Evolutionary conservation across 345 rosid genomes (phyloP).

Genomic region (Eucalyptus sp.): DNA sequence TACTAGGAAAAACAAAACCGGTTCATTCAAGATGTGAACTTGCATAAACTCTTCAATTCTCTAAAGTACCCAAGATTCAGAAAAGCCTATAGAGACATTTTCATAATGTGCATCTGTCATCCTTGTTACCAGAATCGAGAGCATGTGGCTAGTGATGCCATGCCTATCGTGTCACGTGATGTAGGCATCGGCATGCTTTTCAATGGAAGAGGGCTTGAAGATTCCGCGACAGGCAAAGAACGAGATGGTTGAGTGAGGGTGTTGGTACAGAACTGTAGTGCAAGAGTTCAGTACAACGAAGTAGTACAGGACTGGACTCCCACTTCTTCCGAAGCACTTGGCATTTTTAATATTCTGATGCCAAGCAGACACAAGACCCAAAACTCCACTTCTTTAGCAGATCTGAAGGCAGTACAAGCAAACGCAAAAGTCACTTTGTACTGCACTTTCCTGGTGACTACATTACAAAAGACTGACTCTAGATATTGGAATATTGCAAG

Average conservation of each 20-base stretch:
- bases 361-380: neutral
- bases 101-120: neutral
- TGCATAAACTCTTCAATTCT: neutral
- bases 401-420: neutral
- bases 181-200: neutral
- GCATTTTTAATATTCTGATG: neutral
- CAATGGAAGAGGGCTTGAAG: neutral
- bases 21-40: neutral
- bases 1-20: neutral
- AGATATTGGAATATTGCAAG: neutral
- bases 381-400: neutral
- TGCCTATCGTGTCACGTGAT: neutral
- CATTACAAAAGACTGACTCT: neutral
- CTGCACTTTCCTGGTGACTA: neutral
- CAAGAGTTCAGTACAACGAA: neutral
- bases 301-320: neutral
- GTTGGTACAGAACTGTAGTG: neutral
- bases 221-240: neutral
- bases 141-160: neutral
- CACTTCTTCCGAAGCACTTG: neutral
- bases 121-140: neutral
- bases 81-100: neutral
- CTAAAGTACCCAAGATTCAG: neutral
- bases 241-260: neutral
- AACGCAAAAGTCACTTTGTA: neutral